Conservation (phyloP, 805 yeast species). For the Metschnikowia baotianmanensis region DNA sequence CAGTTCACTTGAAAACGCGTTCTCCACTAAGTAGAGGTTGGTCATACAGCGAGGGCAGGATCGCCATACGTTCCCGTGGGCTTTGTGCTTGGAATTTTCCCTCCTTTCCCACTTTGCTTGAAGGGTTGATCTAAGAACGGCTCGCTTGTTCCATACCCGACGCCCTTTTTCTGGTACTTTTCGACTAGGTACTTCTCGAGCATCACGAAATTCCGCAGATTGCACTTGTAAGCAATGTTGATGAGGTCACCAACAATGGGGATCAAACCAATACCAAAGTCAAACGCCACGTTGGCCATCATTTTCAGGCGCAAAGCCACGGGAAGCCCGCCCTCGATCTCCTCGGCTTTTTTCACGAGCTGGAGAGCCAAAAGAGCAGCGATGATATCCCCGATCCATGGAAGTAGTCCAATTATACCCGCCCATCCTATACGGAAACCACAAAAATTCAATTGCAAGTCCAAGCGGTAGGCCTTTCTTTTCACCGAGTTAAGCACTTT, state of each 20-base stretch:
- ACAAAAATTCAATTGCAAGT: conserved; percentile 38
- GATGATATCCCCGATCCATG: conserved; percentile 41
- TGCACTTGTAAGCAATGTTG: conserved; percentile 25
- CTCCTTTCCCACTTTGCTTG: background rate
- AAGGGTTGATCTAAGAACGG: background rate
- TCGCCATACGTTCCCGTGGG: conserved; percentile 3
- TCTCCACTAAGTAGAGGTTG: conserved; percentile 2
- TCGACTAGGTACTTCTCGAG: conserved; percentile 37
- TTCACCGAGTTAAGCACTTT: conserved; percentile 36
- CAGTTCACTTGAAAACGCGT: conserved; percentile 17
- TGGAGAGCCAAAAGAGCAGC: conserved; percentile 30
- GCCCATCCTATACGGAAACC: conserved; percentile 44
- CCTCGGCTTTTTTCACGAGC: conserved; percentile 30
- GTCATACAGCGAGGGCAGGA: conserved; percentile 3
- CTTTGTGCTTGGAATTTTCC: background rate
- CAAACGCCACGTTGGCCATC: conserved; percentile 40
- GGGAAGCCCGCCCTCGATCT: conserved; percentile 41
- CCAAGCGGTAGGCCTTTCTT: conserved; percentile 37
- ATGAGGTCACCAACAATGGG: conserved; percentile 25
- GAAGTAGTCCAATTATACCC: conserved; percentile 39
- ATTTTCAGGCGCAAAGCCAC: conserved; percentile 27
- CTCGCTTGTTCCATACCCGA: too few relatives aligned
- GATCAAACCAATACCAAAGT: conserved; percentile 38
- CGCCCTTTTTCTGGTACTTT: conserved; percentile 21
- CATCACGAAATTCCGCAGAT: conserved; percentile 25